Conservation (phyloP, 2,329 filamentous ascomycete species). For the Akanthomyces uredinophilus region DNA sequence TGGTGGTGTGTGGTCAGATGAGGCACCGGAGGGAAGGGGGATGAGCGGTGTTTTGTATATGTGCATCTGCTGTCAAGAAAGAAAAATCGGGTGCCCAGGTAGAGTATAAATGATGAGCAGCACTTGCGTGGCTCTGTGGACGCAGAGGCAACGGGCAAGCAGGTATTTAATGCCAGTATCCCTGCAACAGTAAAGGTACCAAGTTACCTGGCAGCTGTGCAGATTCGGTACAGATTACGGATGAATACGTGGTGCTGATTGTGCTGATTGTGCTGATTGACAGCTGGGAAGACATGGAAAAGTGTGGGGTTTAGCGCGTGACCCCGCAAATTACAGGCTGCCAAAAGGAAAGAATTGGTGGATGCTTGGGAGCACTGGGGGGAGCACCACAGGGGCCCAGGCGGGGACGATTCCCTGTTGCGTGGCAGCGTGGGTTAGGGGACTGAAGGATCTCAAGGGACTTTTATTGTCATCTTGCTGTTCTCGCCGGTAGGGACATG, state of each 20-base stretch:
- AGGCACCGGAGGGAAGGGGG: no score
- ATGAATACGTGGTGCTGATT: no score
- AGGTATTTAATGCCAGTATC: background rate
- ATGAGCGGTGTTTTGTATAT: no score
- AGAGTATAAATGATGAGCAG: background rate
- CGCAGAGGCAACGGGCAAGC: no score
- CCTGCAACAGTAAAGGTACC: no score
- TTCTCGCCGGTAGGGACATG: no score
- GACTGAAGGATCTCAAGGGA: background rate
- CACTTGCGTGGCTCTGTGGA: no score
- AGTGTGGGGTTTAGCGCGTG: slow-evolving; percentile 12
- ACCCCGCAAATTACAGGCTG: slow-evolving; percentile 8
- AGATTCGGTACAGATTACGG: no score
- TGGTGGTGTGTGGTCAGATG: no score
- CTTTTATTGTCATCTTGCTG: no score
- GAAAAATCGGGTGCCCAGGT: no score
- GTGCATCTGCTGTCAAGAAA: no score
- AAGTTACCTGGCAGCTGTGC: background rate
- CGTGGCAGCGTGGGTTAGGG: slow-evolving; percentile 13
- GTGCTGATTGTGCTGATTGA: background rate
- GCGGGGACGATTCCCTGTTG: background rate
- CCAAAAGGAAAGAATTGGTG: background rate
- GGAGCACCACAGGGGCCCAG: background rate
- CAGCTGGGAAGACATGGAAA: background rate
- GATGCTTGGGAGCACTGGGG: background rate